Conservation (phyloP, 768 basidiomycete species). For the Rhodosporidiobolus odoratus region DNA sequence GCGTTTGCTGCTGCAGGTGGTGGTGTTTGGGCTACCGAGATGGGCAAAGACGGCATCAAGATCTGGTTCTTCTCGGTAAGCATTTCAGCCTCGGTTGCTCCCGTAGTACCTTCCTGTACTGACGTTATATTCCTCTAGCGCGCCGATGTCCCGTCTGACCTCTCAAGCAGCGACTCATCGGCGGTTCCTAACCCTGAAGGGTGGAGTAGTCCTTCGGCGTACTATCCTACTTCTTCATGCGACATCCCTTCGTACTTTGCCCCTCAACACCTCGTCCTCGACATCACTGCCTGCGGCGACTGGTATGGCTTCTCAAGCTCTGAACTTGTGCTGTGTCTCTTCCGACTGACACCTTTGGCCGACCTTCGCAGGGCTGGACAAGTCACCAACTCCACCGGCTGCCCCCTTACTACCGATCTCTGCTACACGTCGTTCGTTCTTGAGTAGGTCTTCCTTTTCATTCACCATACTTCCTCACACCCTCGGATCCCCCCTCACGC, state of each 20-base stretch:
- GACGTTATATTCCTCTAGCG: conserved; percentile 31
- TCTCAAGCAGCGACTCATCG: conserved; percentile 49
- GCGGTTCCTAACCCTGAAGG: conserved; percentile 47
- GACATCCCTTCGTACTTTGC: conserved; percentile 45
- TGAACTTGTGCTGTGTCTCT: background rate
- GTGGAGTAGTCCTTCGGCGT: conserved; percentile 60
- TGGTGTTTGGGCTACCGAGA: conserved; percentile 52
- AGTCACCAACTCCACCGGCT: conserved; percentile 60
- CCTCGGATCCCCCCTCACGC: background rate
- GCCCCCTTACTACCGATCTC: conserved; percentile 47
- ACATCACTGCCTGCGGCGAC: conserved; percentile 36
- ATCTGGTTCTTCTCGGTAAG: conserved; percentile 58
- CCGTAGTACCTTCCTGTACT: background rate
- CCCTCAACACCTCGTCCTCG: conserved; percentile 42
- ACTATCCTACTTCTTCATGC: conserved; percentile 51
- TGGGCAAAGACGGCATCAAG: conserved; percentile 49
- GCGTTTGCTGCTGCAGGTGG: conserved; percentile 51
- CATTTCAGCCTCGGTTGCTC: background rate
- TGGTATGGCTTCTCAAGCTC: conserved; percentile 46
- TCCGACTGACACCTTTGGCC: background rate
- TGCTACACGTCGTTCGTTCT: conserved; percentile 65
- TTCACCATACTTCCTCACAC: background rate
- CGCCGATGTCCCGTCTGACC: conserved; percentile 25
- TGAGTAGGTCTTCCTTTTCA: conserved; percentile 44
- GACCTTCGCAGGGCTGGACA: background rate